Conservation (phyloP, 2,329 filamentous ascomycete species). For the Cladobotryum protrusum region DNA sequence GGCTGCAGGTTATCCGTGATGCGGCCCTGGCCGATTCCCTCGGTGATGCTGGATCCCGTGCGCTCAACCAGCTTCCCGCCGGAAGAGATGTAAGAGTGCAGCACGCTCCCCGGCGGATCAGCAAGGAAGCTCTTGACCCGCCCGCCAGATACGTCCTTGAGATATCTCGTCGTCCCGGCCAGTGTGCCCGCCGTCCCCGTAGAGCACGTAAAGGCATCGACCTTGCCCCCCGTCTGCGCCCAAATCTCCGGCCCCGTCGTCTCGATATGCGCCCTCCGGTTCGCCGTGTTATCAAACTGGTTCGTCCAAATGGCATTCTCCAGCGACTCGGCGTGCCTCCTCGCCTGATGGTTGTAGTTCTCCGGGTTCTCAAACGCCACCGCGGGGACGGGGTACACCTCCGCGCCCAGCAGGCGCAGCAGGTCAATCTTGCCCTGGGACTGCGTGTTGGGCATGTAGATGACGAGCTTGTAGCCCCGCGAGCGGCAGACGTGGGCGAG, state of each 20-base stretch:
- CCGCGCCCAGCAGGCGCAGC: conserved; percentile 80
- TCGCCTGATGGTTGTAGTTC: conserved; percentile 98
- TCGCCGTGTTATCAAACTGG: conserved; percentile 96
- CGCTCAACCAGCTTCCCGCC: conserved; percentile 80
- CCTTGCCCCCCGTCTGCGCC: conserved; percentile 76
- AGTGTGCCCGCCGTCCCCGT: conserved; percentile 91
- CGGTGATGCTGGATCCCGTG: conserved; percentile 82
- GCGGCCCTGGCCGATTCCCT: conserved; percentile 94
- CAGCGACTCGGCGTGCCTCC: conserved; percentile 76
- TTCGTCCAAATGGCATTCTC: conserved; percentile 97
- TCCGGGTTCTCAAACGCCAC: conserved; percentile 91
- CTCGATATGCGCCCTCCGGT: conserved; percentile 89
- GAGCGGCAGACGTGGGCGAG: conserved; percentile 93
- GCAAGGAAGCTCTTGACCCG: conserved; percentile 83
- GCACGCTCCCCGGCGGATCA: conserved; percentile 86
- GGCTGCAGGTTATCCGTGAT: conserved; percentile 90
- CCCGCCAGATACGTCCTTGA: conserved; percentile 77
- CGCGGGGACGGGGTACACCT: conserved; percentile 92
- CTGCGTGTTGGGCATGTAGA: conserved; percentile 99
- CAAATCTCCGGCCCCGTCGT: conserved; percentile 98
- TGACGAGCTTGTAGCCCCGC: conserved; percentile 88
- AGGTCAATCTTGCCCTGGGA: conserved; percentile 97
- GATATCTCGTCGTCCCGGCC: conserved; percentile 78
- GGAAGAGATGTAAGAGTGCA: conserved; percentile 85
- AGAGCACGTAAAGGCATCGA: conserved; percentile 93